Conservation (phyloP, 202 grass and related monocot species). For the Eragrostis tef region DNA sequence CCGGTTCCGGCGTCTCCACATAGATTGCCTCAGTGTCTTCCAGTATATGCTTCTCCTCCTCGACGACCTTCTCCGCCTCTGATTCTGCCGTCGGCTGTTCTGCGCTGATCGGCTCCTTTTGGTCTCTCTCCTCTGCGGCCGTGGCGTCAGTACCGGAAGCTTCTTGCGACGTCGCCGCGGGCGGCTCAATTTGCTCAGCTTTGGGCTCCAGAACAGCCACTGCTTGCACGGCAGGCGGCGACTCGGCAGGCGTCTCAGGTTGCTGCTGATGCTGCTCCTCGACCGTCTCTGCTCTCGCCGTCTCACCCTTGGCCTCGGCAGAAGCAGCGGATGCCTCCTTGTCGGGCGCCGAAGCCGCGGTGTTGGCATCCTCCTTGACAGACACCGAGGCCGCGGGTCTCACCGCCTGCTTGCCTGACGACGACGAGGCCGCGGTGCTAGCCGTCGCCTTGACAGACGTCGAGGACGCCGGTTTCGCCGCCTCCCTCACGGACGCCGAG, state of each 20-base stretch:
- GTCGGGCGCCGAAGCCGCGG: neutral
- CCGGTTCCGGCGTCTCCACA: neutral
- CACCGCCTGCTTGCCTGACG: too few species aligned
- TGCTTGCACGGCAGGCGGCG: slow-evolving; percentile 23
- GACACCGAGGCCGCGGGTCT: neutral
- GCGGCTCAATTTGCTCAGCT: slow-evolving; percentile 12
- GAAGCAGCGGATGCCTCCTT: neutral
- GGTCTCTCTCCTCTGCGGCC: slow-evolving; percentile 15
- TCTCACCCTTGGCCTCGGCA: neutral
- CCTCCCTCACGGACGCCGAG: neutral
- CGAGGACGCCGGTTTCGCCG: neutral
- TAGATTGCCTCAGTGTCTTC: slow-evolving; percentile 17
- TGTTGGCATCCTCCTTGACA: neutral
- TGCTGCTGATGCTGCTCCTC: neutral
- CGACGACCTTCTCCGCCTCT: too few species aligned
- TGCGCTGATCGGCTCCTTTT: neutral
- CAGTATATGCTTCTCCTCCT: slow-evolving; percentile 13
- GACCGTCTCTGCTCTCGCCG: neutral
- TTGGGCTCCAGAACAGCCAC: slow-evolving; percentile 37
- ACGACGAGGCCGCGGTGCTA: too few species aligned
- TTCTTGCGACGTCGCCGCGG: slow-evolving; percentile 28
- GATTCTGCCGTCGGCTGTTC: too few species aligned
- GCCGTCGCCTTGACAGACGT: neutral
- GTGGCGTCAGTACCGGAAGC: slow-evolving; percentile 12
- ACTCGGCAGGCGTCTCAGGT: slow-evolving; percentile 7